These are phyloP conservation scores for Viola pubescens DNA, from an alignment of 441 rosid species.

Conservation along the genomic window DNA sequence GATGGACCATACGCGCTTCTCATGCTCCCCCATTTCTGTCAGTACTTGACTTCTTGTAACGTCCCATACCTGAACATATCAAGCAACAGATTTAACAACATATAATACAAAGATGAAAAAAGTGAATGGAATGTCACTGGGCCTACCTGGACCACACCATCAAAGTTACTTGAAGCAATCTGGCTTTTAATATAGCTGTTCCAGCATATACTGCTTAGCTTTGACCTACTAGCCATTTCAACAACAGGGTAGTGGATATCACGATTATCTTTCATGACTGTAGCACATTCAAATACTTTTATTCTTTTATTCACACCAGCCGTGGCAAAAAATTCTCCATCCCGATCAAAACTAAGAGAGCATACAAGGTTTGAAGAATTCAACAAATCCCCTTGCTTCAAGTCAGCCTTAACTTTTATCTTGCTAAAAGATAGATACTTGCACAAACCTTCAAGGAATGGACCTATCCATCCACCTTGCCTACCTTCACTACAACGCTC, in stretches of 20 bases:
- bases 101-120: conserved; percentile 6
- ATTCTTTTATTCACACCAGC: conserved; percentile 95
- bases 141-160: conserved; percentile 90
- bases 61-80: conserved; percentile 70
- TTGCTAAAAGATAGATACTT: conserved; percentile 73
- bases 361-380: conserved; percentile 92
- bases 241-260: conserved; percentile 93
- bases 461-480: conserved; percentile 78
- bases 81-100: conserved; percentile 13
- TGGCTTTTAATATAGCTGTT: conserved; percentile 86
- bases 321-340: conserved; percentile 81
- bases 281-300: conserved; percentile 77
- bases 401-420: conserved; percentile 77
- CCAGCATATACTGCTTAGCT: conserved; percentile 88
- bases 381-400: conserved; percentile 85
- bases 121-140: not conserved
- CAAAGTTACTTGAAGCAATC: conserved; percentile 92
- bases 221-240: conserved; percentile 79
- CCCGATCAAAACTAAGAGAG: conserved; percentile 85
- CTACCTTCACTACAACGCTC: conserved; percentile 34
- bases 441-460: conserved; percentile 93
- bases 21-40: conserved; percentile 80
- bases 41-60: conserved; percentile 62
- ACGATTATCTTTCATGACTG: conserved; percentile 51
- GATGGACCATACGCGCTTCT: conserved; percentile 86